These are phyloP conservation scores for Lyophyllum decastes DNA, from an alignment of 768 basidiomycete genomes.

Conservation along the genomic window DNA sequence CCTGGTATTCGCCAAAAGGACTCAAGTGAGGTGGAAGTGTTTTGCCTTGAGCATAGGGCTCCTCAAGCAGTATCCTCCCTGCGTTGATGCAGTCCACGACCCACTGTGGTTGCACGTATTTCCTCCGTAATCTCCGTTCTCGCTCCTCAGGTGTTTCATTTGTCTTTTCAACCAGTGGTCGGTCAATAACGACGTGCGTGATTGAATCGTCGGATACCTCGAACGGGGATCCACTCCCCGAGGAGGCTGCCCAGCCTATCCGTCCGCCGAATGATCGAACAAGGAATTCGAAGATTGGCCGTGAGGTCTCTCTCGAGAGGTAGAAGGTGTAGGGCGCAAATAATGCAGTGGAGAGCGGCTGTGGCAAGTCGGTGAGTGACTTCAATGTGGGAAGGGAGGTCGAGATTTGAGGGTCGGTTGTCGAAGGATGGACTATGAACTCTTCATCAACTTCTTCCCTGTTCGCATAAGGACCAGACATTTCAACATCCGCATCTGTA, in stretches of 20 bases:
- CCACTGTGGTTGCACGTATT: conserved; percentile 97
- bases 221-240: conserved; percentile 80
- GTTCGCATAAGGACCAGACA: conserved; percentile 34
- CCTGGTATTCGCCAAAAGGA: conserved; percentile 85
- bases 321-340: conserved; percentile 91
- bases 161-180: conserved; percentile 58
- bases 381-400: conserved; percentile 68
- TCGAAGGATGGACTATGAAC: conserved; percentile 64
- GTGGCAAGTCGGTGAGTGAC: conserved; percentile 60
- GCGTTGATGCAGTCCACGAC: conserved; percentile 94
- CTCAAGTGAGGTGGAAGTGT: conserved; percentile 92
- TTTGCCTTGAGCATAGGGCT: conserved; percentile 82
- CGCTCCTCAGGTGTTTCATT: conserved; percentile 59
- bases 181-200: conserved; percentile 94
- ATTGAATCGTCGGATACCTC: conserved; percentile 79
- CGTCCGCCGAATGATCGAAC: conserved; percentile 90
- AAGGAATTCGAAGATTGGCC: conserved; percentile 92
- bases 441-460: conserved; percentile 56
- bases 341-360: conserved; percentile 57
- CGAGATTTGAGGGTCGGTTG: conserved; percentile 43
- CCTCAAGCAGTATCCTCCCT: conserved; percentile 81
- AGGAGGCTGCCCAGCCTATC: conserved; percentile 85
- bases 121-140: conserved; percentile 66
- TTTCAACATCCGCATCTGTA: conserved; percentile 37
- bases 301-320: conserved; percentile 90